These are phyloP conservation scores for Candolleomyces aberdarensis DNA, from an alignment of 768 basidiomycete species.

Conservation along the genomic window DNA sequence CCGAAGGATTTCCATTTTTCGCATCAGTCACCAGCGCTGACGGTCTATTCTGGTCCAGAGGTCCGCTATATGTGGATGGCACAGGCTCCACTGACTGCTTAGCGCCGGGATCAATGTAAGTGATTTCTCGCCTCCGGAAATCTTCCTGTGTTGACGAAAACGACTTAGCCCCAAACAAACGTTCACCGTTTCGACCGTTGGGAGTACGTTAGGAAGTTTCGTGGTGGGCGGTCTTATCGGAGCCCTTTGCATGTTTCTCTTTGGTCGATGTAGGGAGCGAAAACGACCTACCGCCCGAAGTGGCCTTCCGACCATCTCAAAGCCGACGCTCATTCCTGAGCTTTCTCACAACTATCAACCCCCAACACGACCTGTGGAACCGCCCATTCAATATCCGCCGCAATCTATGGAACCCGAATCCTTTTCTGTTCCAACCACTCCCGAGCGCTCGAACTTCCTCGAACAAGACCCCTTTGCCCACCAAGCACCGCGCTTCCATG, in stretches of 20 bases:
- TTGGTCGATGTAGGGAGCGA: background rate
- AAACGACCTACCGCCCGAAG: background rate
- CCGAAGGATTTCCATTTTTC: constrained; percentile 48
- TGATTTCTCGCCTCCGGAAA: background rate
- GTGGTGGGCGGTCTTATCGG: background rate
- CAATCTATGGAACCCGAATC: background rate
- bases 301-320: background rate
- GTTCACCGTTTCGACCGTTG: background rate
- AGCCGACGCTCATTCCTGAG: background rate
- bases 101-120: constrained; percentile 33
- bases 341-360: background rate
- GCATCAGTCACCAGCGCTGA: constrained; percentile 43
- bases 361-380: background rate
- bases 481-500: background rate
- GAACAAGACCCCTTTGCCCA: background rate
- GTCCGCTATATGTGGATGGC: constrained; percentile 46
- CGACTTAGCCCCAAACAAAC: background rate
- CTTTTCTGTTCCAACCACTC: background rate
- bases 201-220: background rate
- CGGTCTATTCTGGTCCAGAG: constrained; percentile 46
- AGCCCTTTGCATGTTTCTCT: background rate
- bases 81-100: constrained; percentile 37
- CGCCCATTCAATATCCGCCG: constrained; percentile 4
- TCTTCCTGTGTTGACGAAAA: background rate
- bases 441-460: background rate